Conservation (phyloP, 2,329 filamentous ascomycete species). For the Bipolaris zeicola region DNA sequence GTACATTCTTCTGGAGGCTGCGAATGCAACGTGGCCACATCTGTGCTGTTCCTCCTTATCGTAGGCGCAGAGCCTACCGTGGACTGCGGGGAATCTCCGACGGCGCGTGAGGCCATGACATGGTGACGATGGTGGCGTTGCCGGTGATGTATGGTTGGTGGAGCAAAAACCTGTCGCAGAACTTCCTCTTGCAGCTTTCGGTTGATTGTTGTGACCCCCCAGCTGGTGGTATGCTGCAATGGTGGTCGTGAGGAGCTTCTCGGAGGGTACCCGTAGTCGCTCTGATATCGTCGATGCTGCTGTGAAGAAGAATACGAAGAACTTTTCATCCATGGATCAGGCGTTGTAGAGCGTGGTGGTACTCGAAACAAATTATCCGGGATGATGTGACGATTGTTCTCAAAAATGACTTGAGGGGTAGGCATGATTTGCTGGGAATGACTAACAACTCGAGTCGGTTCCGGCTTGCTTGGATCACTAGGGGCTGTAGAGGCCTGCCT, state of each 20-base stretch:
- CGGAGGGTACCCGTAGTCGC: conserved; percentile 34
- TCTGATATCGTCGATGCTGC: conserved; percentile 45
- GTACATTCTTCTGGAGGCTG: conserved; percentile 45
- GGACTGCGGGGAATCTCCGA: conserved; percentile 33
- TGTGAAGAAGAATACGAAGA: conserved; percentile 40
- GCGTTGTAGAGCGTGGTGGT: conserved; percentile 52
- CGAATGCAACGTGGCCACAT: conserved; percentile 39
- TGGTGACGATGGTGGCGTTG: conserved; percentile 72
- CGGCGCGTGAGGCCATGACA: conserved; percentile 60
- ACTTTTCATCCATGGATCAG: conserved; percentile 42
- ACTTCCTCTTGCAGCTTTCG: conserved; percentile 86
- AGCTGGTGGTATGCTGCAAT: conserved; percentile 62
- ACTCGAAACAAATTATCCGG: conserved; percentile 80
- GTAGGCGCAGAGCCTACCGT: conserved; percentile 43
- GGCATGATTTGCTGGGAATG: conserved; percentile 78
- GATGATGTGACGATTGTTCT: conserved; percentile 92
- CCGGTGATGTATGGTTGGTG: conserved; percentile 80
- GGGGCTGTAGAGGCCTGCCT: conserved; percentile 24
- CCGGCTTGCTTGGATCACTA: conserved; percentile 20
- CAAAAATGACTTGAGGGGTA: conserved; percentile 88
- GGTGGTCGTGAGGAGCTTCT: conserved; percentile 46
- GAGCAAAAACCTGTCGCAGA: conserved; percentile 87
- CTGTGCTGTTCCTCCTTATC: conserved; percentile 47
- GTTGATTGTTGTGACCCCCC: conserved; percentile 93
- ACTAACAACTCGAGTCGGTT: conserved; percentile 60